Percentiles rank a stretch among this genome's conserved stretches.
Conservation (phyloP, 257 asterid genomes). For the Scutellaria barbata region DNA sequence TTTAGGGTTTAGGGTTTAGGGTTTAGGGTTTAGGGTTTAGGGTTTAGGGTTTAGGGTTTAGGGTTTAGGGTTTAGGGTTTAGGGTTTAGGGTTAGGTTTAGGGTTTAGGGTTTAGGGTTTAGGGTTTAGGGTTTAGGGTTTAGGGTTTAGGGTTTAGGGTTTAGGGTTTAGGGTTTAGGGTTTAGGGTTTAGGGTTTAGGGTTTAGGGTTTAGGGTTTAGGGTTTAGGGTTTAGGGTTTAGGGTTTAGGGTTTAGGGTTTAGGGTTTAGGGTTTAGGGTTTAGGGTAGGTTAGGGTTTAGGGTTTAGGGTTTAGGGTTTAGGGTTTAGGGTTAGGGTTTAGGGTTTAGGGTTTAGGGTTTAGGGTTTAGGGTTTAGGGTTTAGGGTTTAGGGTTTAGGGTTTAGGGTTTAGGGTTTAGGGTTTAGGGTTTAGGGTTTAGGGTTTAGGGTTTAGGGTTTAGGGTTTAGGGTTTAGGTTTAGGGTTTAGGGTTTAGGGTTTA, state of each 20-base stretch:
- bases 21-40: not conserved
- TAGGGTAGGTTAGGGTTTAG: conserved; percentile 7
- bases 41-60: not conserved
- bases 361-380: conserved; percentile 7
- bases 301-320: not conserved
- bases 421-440: not conserved
- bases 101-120: not conserved
- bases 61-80: not conserved
- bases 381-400: too few relatives aligned
- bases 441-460: not conserved
- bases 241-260: not conserved
- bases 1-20: not conserved
- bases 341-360: conserved; percentile 6
- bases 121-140: not conserved
- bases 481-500: conserved; percentile 6
- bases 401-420: conserved; percentile 7
- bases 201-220: not conserved
- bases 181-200: not conserved
- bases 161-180: not conserved
- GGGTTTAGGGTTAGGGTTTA: conserved; percentile 6
- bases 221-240: not conserved
- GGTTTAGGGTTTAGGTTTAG: not conserved
- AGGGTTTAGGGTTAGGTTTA: not conserved
- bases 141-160: not conserved
- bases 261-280: conserved; percentile 4